Percentiles rank a stretch among this genome's conserved stretches.
Conservation (phyloP, 2,329 filamentous ascomycete species). For the Phoma sp. region DNA sequence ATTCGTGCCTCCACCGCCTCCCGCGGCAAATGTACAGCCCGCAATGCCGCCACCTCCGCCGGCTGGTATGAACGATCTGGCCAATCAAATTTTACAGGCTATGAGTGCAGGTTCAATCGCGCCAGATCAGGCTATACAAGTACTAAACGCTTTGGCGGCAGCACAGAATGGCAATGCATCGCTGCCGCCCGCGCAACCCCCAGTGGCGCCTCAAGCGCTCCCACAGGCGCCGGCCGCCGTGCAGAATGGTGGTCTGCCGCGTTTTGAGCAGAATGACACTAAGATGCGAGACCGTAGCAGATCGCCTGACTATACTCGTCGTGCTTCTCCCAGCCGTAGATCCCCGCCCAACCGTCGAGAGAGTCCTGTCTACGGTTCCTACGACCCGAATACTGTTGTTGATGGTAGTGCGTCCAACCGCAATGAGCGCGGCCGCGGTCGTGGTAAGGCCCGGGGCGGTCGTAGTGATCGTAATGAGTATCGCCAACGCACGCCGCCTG, state of each 20-base stretch:
- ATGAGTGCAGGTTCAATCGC: constrained; percentile 42
- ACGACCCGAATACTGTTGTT: constrained; percentile 65
- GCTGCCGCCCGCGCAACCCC: constrained; percentile 36
- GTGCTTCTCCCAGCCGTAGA: constrained; percentile 59
- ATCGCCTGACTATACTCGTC: constrained; percentile 68
- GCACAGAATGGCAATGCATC: constrained; percentile 33
- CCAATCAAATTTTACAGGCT: constrained; percentile 43
- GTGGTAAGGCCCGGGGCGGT: constrained; percentile 52
- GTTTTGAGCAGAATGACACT: constrained; percentile 41
- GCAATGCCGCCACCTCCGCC: constrained; percentile 35
- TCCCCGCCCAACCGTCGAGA: constrained; percentile 68
- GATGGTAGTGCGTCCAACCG: constrained; percentile 66
- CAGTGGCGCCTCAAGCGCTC: constrained; percentile 23
- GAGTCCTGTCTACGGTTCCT: constrained; percentile 75
- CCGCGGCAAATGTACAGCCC: constrained; percentile 28
- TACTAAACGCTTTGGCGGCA: constrained; percentile 39
- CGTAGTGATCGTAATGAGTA: constrained; percentile 66
- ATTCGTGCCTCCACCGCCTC: constrained; percentile 40
- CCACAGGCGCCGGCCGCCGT: constrained; percentile 22
- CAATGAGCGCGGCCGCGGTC: constrained; percentile 62
- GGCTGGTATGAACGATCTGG: constrained; percentile 35
- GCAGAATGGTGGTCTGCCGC: constrained; percentile 23
- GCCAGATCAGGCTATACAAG: constrained; percentile 44
- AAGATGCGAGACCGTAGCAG: constrained; percentile 57
- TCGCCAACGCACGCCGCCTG: constrained; percentile 85